Evolutionary conservation across 495 filamentous ascomycete genomes (phyloP).

Genomic region (Immersiella caudata): DNA sequence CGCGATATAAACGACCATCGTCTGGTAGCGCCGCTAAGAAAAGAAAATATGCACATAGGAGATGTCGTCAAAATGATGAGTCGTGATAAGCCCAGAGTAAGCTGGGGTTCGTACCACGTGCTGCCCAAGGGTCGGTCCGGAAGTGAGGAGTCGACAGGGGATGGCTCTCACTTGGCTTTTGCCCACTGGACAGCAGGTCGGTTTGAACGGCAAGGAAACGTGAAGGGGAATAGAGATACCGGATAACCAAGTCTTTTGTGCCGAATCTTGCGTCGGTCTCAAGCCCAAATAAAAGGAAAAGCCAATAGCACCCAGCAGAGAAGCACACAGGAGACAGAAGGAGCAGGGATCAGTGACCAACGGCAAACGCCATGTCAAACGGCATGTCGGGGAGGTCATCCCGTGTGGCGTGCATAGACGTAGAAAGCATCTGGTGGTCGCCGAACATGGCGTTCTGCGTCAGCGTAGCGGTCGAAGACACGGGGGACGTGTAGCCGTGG

Average conservation of each 20-base stretch:
- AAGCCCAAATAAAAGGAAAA: background rate
- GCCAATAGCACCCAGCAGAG: slow-evolving; percentile 1
- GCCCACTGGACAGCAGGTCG: background rate
- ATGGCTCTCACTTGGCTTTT: background rate
- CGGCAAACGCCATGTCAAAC: slow-evolving; percentile 37
- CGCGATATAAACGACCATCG: background rate
- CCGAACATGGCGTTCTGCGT: slow-evolving; percentile 36
- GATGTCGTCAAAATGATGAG: background rate
- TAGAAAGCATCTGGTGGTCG: slow-evolving; percentile 25
- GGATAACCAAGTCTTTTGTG: background rate
- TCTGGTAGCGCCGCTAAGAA: background rate
- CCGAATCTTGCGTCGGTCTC: background rate
- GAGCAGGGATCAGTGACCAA: slow-evolving; percentile 8
- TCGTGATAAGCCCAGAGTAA: background rate
- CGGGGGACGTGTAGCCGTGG: slow-evolving; percentile 40
- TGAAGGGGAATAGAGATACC: slow-evolving; percentile 3
- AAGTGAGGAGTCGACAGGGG: background rate
- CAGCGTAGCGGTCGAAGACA: slow-evolving; percentile 47
- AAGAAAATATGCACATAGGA: slow-evolving; percentile 9
- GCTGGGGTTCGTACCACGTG: background rate
- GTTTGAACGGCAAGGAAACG: slow-evolving; percentile 20
- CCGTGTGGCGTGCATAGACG: slow-evolving; percentile 10
- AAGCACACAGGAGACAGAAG: background rate
- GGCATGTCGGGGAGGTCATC: slow-evolving; percentile 34
- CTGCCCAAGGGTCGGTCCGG: background rate